phyloP scores from a whole-genome alignment of 1,139 yeast genomes.

The Nakaseomyces sp. region DNA sequence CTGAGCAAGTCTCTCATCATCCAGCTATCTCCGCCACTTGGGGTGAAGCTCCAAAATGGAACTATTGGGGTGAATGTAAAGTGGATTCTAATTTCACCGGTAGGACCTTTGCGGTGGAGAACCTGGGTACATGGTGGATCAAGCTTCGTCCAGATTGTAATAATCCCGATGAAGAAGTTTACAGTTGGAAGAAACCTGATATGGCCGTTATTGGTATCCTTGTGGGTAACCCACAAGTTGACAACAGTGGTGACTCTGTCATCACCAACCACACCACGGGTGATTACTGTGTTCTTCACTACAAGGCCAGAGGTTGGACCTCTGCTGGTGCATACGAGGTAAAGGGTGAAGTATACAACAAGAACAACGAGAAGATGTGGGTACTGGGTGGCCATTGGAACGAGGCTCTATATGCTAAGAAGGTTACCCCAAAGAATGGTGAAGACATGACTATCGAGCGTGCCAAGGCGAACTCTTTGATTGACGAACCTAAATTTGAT shows the following conservation, averaged over 20 bases:
- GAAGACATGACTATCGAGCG: slow-evolving; percentile 18
- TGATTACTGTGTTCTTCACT: slow-evolving; percentile 59
- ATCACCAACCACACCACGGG: slow-evolving; percentile 84
- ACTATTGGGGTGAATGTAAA: slow-evolving; percentile 88
- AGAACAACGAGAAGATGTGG: slow-evolving; percentile 53
- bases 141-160: slow-evolving; percentile 60
- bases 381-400: slow-evolving; percentile 94
- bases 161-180: slow-evolving; percentile 45
- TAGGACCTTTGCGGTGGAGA: slow-evolving; percentile 88
- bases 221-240: slow-evolving; percentile 92
- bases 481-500: slow-evolving; percentile 34
- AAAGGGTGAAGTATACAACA: slow-evolving; percentile 62
- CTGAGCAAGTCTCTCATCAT: slow-evolving; percentile 97
- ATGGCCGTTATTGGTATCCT: slow-evolving; percentile 93
- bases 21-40: slow-evolving; percentile 91
- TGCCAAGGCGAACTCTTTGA: slow-evolving; percentile 14
- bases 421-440: slow-evolving; percentile 31
- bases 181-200: slow-evolving; percentile 89
- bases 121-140: slow-evolving; percentile 86
- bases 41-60: slow-evolving; percentile 90
- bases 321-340: slow-evolving; percentile 88
- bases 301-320: slow-evolving; percentile 95
- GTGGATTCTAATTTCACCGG: slow-evolving; percentile 89
- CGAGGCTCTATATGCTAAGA: slow-evolving; percentile 75
- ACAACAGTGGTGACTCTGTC: slow-evolving; percentile 88